These are phyloP conservation scores for Lentinula lateritia DNA, from an alignment of 768 basidiomycete genomes.

Conservation along the genomic window DNA sequence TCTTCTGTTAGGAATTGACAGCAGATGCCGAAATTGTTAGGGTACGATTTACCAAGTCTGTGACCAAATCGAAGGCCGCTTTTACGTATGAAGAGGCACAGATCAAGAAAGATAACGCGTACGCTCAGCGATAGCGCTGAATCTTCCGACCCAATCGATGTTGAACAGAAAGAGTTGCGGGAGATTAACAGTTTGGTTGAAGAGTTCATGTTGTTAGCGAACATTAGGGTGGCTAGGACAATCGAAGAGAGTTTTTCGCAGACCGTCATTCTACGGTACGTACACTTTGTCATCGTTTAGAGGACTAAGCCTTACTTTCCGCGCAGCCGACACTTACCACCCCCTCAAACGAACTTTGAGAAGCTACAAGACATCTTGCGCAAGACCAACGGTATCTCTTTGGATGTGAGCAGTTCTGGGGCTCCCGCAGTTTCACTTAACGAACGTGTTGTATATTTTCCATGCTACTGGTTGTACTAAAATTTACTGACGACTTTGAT, in stretches of 20 bases:
- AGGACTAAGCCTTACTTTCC: slow-evolving; percentile 1
- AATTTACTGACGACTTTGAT: not conserved
- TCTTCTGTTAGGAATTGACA: slow-evolving; percentile 70
- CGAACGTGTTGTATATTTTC: slow-evolving; percentile 63
- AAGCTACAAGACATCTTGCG: slow-evolving; percentile 87
- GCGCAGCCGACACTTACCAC: slow-evolving; percentile 80
- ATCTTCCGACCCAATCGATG: slow-evolving; percentile 92
- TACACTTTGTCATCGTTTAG: not conserved
- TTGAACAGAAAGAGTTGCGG: slow-evolving; percentile 87
- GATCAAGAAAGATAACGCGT: slow-evolving; percentile 88
- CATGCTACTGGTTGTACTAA: slow-evolving; percentile 1
- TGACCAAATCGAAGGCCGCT: slow-evolving; percentile 92
- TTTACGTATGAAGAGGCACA: slow-evolving; percentile 98
- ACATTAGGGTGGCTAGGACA: slow-evolving; percentile 86
- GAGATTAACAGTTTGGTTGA: slow-evolving; percentile 98
- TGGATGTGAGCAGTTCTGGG: slow-evolving; percentile 90
- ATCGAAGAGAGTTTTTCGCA: slow-evolving; percentile 95
- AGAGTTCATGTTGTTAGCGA: slow-evolving; percentile 98
- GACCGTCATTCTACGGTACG: slow-evolving; percentile 84
- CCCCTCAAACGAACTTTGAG: slow-evolving; percentile 91
- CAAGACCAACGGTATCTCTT: slow-evolving; percentile 75
- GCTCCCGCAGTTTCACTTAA: slow-evolving; percentile 87
- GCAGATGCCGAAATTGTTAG: slow-evolving; percentile 86
- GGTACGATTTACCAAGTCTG: slow-evolving; percentile 90
- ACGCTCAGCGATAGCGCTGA: slow-evolving; percentile 78